These are phyloP conservation scores for Venturia nashicola DNA, from an alignment of 2,329 filamentous ascomycete genomes.

Conservation along the genomic window DNA sequence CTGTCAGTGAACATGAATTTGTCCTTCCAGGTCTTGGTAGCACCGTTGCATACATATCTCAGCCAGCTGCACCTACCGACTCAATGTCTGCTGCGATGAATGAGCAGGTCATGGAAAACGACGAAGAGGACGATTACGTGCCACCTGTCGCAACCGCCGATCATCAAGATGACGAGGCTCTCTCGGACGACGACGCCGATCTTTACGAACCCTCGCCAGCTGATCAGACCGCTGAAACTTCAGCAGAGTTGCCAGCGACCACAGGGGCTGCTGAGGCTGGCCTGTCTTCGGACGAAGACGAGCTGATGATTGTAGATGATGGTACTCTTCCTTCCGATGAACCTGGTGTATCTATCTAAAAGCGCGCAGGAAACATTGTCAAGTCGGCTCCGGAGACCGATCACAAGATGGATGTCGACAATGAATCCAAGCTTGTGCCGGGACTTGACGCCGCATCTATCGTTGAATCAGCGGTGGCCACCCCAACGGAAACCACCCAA, in stretches of 20 bases:
- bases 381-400: not conserved
- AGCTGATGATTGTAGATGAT: not conserved
- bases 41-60: not conserved
- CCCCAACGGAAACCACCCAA: not conserved
- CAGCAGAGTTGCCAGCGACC: not conserved
- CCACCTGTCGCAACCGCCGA: slow-evolving; percentile 16
- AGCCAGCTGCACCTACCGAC: not conserved
- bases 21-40: not conserved
- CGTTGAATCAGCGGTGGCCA: not conserved
- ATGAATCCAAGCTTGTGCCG: not conserved
- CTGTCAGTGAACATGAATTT: not conserved
- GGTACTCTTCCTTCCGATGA: slow-evolving; percentile 2
- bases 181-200: not conserved
- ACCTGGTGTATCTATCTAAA: not conserved
- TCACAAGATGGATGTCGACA: not conserved
- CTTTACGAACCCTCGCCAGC: not conserved
- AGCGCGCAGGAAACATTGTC: not conserved
- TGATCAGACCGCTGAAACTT: not conserved
- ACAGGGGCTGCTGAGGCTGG: not conserved
- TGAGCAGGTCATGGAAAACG: not conserved
- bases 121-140: slow-evolving; percentile 18
- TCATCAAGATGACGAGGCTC: not conserved
- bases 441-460: not conserved
- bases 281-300: not conserved
- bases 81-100: not conserved